These are phyloP conservation scores for Scheffersomyces coipomensis DNA, from an alignment of 805 yeast genomes.

Conservation along the genomic window DNA sequence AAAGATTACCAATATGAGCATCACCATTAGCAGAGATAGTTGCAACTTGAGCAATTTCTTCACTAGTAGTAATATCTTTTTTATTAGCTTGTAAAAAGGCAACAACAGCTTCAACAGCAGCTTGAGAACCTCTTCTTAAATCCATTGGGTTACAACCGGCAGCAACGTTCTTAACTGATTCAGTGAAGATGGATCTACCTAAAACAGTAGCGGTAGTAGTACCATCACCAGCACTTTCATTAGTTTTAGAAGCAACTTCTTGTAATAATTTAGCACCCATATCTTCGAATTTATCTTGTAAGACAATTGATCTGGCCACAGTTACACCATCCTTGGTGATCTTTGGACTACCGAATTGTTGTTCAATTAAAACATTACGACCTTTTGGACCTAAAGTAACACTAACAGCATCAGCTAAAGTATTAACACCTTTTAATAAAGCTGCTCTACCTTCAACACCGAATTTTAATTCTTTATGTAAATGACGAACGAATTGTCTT, in stretches of 20 bases:
- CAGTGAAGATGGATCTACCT: constrained; percentile 93
- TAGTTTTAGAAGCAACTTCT: constrained; percentile 96
- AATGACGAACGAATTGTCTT: constrained; percentile 40
- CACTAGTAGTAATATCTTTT: constrained; percentile 90
- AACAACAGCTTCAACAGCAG: constrained; percentile 93
- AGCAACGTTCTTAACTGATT: constrained; percentile 93
- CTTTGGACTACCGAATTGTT: constrained; percentile 94
- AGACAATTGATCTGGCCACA: constrained; percentile 81
- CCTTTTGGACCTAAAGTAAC: constrained; percentile 98
- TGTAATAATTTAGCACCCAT: constrained; percentile 93
- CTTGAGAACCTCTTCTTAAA: constrained; percentile 93
- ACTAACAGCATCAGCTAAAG: constrained; percentile 92
- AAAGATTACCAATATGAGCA: constrained; percentile 81
- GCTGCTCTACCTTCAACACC: constrained; percentile 98
- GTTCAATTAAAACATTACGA: constrained; percentile 94
- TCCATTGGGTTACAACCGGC: constrained; percentile 99
- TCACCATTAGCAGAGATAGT: constrained; percentile 98
- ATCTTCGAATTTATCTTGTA: constrained; percentile 91
- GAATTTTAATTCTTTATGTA: constrained; percentile 91
- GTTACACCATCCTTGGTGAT: constrained; percentile 99
- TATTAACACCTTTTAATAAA: constrained; percentile 87
- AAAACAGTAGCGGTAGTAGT: constrained; percentile 96
- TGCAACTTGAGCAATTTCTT: constrained; percentile 97
- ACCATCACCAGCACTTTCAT: constrained; percentile 98
- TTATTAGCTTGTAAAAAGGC: constrained; percentile 79